Evolutionary conservation across 1,284 basidiomycete genomes (phyloP).

Genomic region (Boletellus sp.): DNA sequence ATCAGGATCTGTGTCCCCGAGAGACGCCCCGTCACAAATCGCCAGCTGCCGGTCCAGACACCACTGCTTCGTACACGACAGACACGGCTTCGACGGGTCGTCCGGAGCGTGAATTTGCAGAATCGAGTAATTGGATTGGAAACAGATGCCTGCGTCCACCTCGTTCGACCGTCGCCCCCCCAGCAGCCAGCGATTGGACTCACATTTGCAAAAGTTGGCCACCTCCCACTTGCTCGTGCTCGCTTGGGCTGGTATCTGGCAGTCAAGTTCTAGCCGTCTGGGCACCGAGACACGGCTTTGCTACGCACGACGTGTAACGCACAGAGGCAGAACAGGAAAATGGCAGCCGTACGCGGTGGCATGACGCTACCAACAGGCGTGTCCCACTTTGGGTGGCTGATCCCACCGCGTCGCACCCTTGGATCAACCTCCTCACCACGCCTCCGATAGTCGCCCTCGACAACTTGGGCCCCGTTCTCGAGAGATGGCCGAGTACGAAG

Average conservation of each 20-base stretch:
- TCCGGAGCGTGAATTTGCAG: conserved; percentile 78
- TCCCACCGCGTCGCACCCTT: too few relatives aligned
- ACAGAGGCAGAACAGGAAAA: conserved; percentile 13
- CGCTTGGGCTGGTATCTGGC: conserved; percentile 44
- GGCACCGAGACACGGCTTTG: conserved; percentile 1
- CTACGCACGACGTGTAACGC: conserved; percentile 27
- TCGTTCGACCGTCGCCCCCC: conserved; percentile 8
- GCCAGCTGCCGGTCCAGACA: conserved; percentile 89
- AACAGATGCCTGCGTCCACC: conserved; percentile 75
- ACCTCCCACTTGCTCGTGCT: conserved; percentile 75
- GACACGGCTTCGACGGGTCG: conserved; percentile 83
- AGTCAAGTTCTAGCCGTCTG: conserved; percentile 13
- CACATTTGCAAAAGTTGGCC: conserved; percentile 82
- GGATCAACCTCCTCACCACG: too few relatives aligned
- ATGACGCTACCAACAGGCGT: too few relatives aligned
- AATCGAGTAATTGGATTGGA: conserved; percentile 83
- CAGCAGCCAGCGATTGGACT: conserved; percentile 17
- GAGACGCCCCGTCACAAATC: conserved; percentile 80
- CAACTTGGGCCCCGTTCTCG: conserved; percentile 2
- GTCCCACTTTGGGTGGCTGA: too few relatives aligned
- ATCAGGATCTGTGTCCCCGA: conserved; percentile 86
- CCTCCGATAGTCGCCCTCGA: too few relatives aligned
- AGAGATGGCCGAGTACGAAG: conserved; percentile 79
- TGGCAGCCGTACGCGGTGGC: too few relatives aligned
- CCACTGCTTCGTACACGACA: conserved; percentile 93